Conservation (phyloP, 2,329 filamentous ascomycete genomes). For the Aspergillus sp. region DNA sequence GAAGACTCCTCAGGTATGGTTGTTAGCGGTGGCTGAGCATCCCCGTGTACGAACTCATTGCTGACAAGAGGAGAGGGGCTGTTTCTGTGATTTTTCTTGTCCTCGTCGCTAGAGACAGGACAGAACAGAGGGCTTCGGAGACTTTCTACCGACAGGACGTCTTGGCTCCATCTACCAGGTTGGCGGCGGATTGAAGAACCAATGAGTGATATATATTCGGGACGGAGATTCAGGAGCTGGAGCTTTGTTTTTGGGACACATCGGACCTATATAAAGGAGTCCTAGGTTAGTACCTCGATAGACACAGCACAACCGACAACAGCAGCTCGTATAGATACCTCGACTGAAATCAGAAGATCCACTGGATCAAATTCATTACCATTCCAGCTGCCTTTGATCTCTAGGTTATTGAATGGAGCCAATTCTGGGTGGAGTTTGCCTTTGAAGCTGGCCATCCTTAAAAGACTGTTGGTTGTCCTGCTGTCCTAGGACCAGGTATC, state of each 20-base stretch:
- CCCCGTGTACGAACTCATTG: too few relatives aligned
- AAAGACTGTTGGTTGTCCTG: too few relatives aligned
- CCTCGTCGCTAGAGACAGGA: too few relatives aligned
- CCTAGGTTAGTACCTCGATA: background rate
- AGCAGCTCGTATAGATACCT: slow-evolving; percentile 15
- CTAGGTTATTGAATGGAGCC: slow-evolving; percentile 20
- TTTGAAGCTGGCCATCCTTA: too few relatives aligned
- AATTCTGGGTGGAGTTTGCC: slow-evolving; percentile 1
- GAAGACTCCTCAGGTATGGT: too few relatives aligned
- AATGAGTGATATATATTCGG: slow-evolving; percentile 5
- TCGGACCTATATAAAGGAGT: slow-evolving; percentile 13
- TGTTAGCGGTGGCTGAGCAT: too few relatives aligned
- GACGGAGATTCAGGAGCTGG: slow-evolving; percentile 14
- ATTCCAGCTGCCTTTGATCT: slow-evolving; percentile 25
- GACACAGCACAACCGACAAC: background rate
- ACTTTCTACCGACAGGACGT: slow-evolving; percentile 4
- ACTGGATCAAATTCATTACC: slow-evolving; percentile 18
- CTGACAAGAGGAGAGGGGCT: too few relatives aligned
- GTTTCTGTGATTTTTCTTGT: too few relatives aligned
- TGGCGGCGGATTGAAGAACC: too few relatives aligned
- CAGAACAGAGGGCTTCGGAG: background rate
- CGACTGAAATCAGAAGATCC: slow-evolving; percentile 19
- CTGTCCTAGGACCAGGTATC: too few relatives aligned
- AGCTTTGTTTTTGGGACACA: slow-evolving; percentile 15
- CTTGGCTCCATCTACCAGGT: background rate